A percentile compares a stretch with the other conserved stretches of the same genome.
phyloP scores from a whole-genome alignment of 1,139 yeast genomes.

The Pneumocystis carinii region DNA sequence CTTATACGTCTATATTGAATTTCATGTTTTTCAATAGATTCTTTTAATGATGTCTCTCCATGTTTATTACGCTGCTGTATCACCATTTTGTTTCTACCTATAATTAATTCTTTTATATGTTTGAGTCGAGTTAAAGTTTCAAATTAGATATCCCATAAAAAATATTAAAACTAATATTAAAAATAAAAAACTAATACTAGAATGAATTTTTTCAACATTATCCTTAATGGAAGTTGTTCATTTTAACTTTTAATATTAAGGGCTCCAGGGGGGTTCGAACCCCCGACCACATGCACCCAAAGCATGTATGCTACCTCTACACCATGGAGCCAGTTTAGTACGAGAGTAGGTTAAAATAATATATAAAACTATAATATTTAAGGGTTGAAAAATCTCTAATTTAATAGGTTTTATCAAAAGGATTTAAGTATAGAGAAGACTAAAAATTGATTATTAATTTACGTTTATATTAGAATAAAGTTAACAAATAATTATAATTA shows the following conservation, averaged over 20 bases:
- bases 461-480: no score
- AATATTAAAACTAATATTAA: not conserved
- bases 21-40: not conserved
- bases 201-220: no score
- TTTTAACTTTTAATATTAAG: not conserved
- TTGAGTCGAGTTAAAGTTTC: no score
- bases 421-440: no score
- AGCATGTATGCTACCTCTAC: slow-evolving; percentile 1
- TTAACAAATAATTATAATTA: not conserved
- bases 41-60: slow-evolving; percentile 4
- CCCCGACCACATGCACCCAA: slow-evolving; percentile 1
- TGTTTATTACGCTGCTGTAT: slow-evolving; percentile 6
- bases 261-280: slow-evolving; percentile 1
- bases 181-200: not conserved
- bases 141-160: not conserved
- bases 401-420: no score
- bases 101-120: not conserved
- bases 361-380: not conserved
- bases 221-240: no score
- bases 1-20: not conserved
- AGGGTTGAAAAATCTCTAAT: no score
- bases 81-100: slow-evolving; percentile 1
- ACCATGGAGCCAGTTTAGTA: not conserved
- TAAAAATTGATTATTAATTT: no score
- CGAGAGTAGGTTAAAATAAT: not conserved